Base-by-base conservation (phyloP, 2,329 filamentous ascomycete genomes). In the Trichoderma hamatum region DNA sequence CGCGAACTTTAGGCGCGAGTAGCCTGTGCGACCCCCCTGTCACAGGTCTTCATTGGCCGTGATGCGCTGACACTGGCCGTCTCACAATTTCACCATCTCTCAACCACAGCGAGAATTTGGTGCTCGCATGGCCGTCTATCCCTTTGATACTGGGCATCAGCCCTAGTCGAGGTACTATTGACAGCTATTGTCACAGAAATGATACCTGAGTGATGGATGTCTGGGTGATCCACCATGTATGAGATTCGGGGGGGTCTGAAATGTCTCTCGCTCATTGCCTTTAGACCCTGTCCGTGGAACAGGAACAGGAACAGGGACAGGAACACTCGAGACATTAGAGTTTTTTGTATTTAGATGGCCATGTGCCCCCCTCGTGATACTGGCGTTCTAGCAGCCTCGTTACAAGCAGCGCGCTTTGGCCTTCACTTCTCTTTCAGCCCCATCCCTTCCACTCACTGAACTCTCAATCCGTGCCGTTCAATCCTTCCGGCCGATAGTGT, bases 401-500 rank as follows among this genome's bases (percentile, higher is more conserved):
- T 61, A 32, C 26, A 28, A 67, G n/a, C 16, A 32, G 24, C 51
- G 6, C 24, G 24, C 59, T 61, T 63, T 64, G 30, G 43, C 10
- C 13, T 26, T 49, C 62, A 39, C 65, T 55, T 64, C 52, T 62
- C 51, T 66, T 70, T 71, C 55, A 51, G 46, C 49, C 62, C 52
- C 11, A 51, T 56, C 39, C 21, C 51, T 28, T 49, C 52, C 21
- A 52, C 28, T 59, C 56, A 16, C 51, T 43, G 49, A 34, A 60
- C 67, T 69, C 52, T 70, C 39, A 62, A 56, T 36, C 21, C 69
- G 52, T 36, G 74, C 73, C 76, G 73, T 77, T 76, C 76, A 77
- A 75, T 79, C 76, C 72, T 76, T 79, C 68, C 75, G 75, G 75
- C 74, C 74, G 74, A 75, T 78, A 74, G 74, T 71, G 65, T 71